phyloP scores from a whole-genome alignment of 2,329 filamentous ascomycete genomes.

The Colletotrichum agaves region DNA sequence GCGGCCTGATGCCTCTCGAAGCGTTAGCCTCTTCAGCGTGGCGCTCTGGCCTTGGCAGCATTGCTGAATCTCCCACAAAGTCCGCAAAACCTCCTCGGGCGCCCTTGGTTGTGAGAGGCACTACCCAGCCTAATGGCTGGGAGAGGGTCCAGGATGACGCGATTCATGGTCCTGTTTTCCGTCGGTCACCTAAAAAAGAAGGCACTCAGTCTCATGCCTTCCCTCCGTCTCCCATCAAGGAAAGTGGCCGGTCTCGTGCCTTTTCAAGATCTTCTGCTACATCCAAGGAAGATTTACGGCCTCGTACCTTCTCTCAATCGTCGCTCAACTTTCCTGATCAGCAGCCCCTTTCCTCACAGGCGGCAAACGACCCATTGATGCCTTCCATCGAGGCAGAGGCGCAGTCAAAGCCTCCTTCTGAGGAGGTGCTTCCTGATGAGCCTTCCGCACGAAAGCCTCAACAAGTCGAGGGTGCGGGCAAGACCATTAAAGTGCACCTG shows the following conservation, averaged over 20 bases:
- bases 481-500: conserved; percentile 24
- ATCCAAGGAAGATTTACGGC: too few relatives aligned
- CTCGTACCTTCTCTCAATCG: not conserved
- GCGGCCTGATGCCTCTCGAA: conserved; percentile 9
- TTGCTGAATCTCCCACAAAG: not conserved
- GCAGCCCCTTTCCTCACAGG: conserved; percentile 1
- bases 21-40: not conserved
- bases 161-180: conserved; percentile 29
- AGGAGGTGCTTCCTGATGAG: conserved; percentile 41
- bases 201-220: not conserved
- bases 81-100: not conserved
- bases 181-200: conserved; percentile 22
- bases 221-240: not conserved
- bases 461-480: not conserved
- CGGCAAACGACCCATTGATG: not conserved
- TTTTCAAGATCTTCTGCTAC: too few relatives aligned
- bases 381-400: conserved; percentile 14
- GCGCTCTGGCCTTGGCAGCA: not conserved
- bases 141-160: conserved; percentile 16
- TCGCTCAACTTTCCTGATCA: not conserved
- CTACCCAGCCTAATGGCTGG: conserved; percentile 18
- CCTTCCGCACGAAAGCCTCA: not conserved
- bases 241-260: too few relatives aligned
- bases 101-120: conserved; percentile 12
- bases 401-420: conserved; percentile 46